These are phyloP conservation scores for Linderniella brevidens DNA, from an alignment of 257 asterid species.

Conservation along the genomic window DNA sequence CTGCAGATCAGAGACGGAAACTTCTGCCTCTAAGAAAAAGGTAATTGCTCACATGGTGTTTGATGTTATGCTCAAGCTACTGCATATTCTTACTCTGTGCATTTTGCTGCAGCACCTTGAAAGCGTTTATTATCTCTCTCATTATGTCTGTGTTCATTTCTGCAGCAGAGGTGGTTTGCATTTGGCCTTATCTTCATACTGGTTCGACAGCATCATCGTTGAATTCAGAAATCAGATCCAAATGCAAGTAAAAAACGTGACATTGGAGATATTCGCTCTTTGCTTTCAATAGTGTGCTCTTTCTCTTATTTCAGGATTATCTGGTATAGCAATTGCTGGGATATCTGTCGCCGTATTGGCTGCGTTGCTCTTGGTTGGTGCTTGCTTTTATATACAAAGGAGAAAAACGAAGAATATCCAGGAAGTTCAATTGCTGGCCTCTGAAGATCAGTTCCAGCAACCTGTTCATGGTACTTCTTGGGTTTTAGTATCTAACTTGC, in stretches of 20 bases:
- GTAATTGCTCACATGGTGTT: conserved; percentile 18
- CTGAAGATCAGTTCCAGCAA: conserved; percentile 29
- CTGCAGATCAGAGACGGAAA: conserved; percentile 43
- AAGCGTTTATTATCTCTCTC: background rate
- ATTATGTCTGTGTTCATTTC: conserved; percentile 7
- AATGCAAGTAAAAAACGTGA: no score
- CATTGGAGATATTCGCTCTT: no score
- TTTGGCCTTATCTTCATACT: conserved; percentile 13
- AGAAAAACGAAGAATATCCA: conserved; percentile 31
- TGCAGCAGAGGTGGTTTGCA: conserved; percentile 60
- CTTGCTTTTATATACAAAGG: conserved; percentile 27
- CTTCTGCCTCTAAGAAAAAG: conserved; percentile 33
- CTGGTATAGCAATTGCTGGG: conserved; percentile 69
- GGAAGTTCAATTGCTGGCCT: conserved; percentile 24
- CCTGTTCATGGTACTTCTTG: conserved; percentile 15
- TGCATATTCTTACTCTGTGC: background rate
- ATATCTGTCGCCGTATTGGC: conserved; percentile 32
- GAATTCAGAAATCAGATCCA: conserved; percentile 9
- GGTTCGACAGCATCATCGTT: conserved; percentile 18
- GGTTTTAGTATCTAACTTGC: background rate
- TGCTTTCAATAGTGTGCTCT: conserved; percentile 10
- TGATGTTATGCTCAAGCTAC: conserved; percentile 7
- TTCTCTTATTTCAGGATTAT: conserved; percentile 38
- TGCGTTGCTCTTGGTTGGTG: conserved; percentile 32
- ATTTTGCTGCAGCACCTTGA: conserved; percentile 5